phyloP scores from a whole-genome alignment of 2,329 filamentous ascomycete species.

The Cordyceps javanica region DNA sequence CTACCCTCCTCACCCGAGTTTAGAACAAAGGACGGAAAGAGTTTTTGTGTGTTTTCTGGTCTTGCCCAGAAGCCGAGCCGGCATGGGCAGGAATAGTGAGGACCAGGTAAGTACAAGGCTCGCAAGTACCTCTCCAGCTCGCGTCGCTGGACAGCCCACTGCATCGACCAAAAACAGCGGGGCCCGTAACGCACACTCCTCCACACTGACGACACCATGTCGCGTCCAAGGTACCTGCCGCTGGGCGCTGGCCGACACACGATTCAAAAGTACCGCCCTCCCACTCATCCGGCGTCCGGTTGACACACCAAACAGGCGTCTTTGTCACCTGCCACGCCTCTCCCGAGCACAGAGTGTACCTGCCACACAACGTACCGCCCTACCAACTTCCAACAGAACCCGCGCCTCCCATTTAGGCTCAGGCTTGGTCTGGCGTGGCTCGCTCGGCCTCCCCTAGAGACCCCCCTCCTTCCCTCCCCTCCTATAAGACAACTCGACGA shows the following conservation, averaged over 20 bases:
- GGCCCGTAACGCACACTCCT: conserved; percentile 2
- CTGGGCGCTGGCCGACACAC: not conserved
- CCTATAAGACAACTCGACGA: no score
- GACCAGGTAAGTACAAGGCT: not conserved
- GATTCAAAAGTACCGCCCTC: not conserved
- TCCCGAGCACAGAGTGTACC: not conserved
- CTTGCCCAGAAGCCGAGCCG: no score
- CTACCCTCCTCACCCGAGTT: no score
- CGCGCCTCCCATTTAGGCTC: conserved; percentile 8
- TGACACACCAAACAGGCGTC: not conserved
- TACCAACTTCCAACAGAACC: not conserved
- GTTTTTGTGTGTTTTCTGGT: no score
- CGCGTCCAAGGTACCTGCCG: conserved; percentile 5
- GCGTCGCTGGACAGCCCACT: not conserved
- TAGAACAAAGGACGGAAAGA: no score
- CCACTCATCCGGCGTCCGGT: not conserved
- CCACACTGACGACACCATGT: conserved; percentile 12
- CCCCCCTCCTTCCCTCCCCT: no score
- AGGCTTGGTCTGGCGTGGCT: conserved; percentile 5
- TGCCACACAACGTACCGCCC: not conserved
- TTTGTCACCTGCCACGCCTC: conserved; percentile 7
- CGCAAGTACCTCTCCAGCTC: not conserved
- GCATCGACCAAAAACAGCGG: conserved; percentile 8
- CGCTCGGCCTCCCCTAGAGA: not conserved
- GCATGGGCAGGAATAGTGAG: not conserved